Conservation (phyloP, 345 rosid genomes). For the Citrus sinensis region DVS_A1.0 CM039165.1:35948501-35949000, state of each 20-base stretch:
- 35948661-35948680: conserved; percentile 84
- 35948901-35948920: conserved; percentile 8
- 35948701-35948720: conserved; percentile 59
- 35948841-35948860: neutral
- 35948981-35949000: conserved; percentile 88
- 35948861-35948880: neutral
- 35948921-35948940: conserved; percentile 65
- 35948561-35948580: conserved; percentile 30
- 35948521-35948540: conserved; percentile 7
- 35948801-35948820: neutral
- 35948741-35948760: neutral
- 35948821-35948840: neutral
- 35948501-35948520: conserved; percentile 5
- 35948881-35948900: neutral
- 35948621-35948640: conserved; percentile 82
- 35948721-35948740: neutral
- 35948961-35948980: conserved; percentile 75
- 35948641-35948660: conserved; percentile 70
- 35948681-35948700: conserved; percentile 79
- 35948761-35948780: neutral
- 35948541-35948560: neutral
- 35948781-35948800: neutral
- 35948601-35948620: conserved; percentile 75
- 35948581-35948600: conserved; percentile 64
- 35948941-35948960: conserved; percentile 85